Base-by-base conservation (phyloP, 2,329 filamentous ascomycete genomes). In the Elsinoe australis region DNA sequence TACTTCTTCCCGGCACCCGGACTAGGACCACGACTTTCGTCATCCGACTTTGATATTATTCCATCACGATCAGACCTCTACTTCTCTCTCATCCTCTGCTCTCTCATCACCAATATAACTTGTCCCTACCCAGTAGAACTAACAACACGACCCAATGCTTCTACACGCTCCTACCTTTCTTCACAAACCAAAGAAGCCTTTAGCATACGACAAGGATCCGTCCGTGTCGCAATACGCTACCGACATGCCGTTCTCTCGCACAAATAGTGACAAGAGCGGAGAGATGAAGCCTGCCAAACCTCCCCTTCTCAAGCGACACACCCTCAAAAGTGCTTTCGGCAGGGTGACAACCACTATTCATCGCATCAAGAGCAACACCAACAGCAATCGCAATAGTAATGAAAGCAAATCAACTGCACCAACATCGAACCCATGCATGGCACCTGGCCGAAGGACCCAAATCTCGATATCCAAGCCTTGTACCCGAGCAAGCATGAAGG, bases 381-480 rank as follows among this genome's bases (percentile, higher is more conserved):
- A 31, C 8, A 32, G 39, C 21, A 26, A 18, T 15, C 39, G 39
- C 5, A 10, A 14, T 9, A 44, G 39, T 24, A 26, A 44, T 19
- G 39, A 32, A 9, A 21, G 39, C 39, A 44, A 32, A 9, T 44
- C 26, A 8, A 18, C 5, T 10, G 21, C 39, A 8, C 14, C 17
- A 5, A 29, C 24, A 3, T 44, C 39, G 1, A 32, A 19, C 7
- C 39, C 39, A 18, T 47, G 29, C 14, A 21, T 29, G 17, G 44
- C 34, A 17, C 31, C 31, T 9, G 35, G 35, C 15, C 34, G 31
- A 4, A 22, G 36, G 5, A 39, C 47, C 22, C 47, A 49, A 49
- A 21, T 49, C 34, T 47, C 49, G 10, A 21, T 47, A 34, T 50
- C 47, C 17, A 35, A 22, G 36, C 47, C 47, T 41, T 52, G 34